phyloP scores from a whole-genome alignment of 495 filamentous ascomycete genomes.

The Penicillium mononematosum region DNA sequence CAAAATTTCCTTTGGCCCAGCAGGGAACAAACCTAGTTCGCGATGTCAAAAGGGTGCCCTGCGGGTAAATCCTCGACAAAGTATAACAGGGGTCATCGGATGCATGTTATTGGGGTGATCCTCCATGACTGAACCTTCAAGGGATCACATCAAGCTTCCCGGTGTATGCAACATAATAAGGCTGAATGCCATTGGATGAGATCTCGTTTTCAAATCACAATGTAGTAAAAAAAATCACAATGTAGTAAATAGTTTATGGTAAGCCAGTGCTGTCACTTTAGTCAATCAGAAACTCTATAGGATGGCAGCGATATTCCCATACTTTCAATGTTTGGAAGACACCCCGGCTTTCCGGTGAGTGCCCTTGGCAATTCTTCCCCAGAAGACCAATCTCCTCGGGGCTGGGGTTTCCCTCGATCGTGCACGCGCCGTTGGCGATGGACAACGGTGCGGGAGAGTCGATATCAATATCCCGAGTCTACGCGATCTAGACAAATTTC shows the following conservation, averaged over 20 bases:
- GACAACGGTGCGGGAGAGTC: background rate
- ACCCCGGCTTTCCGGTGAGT: conserved; percentile 9
- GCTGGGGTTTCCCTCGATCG: conserved; percentile 10
- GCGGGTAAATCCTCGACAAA: background rate
- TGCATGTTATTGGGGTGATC: background rate
- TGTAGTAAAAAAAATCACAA: background rate
- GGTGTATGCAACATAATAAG: conserved; percentile 1
- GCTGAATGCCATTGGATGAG: conserved; percentile 6
- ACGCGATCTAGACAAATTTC: conserved; percentile 8
- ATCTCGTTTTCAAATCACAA: background rate
- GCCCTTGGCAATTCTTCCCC: conserved; percentile 8
- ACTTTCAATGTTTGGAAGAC: background rate
- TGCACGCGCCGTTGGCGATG: conserved; percentile 12
- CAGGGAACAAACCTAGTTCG: conserved; percentile 17
- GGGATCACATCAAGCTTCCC: conserved; percentile 10
- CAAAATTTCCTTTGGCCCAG: background rate
- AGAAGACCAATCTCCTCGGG: conserved; percentile 3
- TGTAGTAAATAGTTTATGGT: background rate
- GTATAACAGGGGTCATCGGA: background rate
- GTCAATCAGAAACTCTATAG: background rate
- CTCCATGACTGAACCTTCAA: conserved; percentile 1
- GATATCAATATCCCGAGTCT: background rate
- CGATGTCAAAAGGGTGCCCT: conserved; percentile 5
- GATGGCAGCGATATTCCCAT: background rate
- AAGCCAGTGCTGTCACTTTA: background rate